phyloP scores from a whole-genome alignment of 2,329 filamentous ascomycete genomes.

The Epichloe sp. region DNA sequence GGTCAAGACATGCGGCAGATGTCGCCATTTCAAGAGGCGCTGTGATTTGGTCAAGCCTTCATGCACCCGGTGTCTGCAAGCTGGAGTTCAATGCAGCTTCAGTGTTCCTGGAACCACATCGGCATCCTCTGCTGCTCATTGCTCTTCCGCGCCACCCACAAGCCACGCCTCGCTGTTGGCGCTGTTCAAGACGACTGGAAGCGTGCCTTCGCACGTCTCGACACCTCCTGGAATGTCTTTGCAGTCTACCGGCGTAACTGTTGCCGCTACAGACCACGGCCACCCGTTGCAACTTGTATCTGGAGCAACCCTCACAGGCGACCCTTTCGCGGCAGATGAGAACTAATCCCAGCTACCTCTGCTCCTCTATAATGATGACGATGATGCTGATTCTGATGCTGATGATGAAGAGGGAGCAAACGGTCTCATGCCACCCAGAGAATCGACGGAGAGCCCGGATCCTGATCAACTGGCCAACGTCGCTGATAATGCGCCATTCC shows the following conservation, averaged over 20 bases:
- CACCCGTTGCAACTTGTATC: too few species aligned
- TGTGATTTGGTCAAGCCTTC: constrained; percentile 23
- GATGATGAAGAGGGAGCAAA: constrained; percentile 6
- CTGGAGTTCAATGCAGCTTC: constrained; percentile 21
- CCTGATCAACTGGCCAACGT: constrained; percentile 6
- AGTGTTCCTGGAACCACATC: constrained; percentile 4
- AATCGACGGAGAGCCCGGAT: constrained; percentile 17
- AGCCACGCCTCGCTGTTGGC: background rate
- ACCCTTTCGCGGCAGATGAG: too few species aligned
- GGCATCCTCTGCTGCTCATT: background rate
- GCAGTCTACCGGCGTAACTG: too few species aligned
- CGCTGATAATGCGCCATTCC: constrained; percentile 4
- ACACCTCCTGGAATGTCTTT: background rate
- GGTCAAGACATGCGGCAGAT: constrained; percentile 24
- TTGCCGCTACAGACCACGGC: too few species aligned
- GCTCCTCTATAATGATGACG: too few species aligned
- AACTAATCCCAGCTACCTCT: too few species aligned
- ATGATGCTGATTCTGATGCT: too few species aligned
- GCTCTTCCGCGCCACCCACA: background rate
- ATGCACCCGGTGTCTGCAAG: constrained; percentile 21
- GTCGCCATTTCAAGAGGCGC: constrained; percentile 23
- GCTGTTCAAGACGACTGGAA: background rate
- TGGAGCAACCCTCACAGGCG: too few species aligned
- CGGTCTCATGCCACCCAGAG: constrained; percentile 18
- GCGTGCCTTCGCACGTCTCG: background rate